These are phyloP conservation scores for Crithidia brevicula DNA, from an alignment of 208 protist genomes.

Conservation along the genomic window DNA sequence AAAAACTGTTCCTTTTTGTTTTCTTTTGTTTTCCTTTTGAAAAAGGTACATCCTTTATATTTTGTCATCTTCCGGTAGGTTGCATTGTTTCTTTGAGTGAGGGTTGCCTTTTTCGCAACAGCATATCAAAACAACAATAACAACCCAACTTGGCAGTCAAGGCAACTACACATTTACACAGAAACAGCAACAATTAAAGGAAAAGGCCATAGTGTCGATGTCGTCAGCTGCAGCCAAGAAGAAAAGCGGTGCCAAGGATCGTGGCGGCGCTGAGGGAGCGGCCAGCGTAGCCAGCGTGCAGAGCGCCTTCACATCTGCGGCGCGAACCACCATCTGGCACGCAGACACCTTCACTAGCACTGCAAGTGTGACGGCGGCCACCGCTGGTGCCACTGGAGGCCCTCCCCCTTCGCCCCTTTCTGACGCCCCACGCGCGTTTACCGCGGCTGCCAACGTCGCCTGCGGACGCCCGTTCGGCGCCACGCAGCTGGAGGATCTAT, in stretches of 20 bases:
- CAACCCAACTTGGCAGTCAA: too few relatives aligned
- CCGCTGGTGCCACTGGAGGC: not conserved
- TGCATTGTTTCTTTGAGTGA: too few relatives aligned
- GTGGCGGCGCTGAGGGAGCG: not conserved
- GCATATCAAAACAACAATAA: too few relatives aligned
- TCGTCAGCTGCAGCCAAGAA: slow-evolving; percentile 24
- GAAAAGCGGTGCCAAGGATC: slow-evolving; percentile 21
- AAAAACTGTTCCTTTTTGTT: too few relatives aligned
- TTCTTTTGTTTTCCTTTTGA: too few relatives aligned
- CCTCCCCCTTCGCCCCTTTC: not conserved
- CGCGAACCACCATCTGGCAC: slow-evolving; percentile 27
- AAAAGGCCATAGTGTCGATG: too few relatives aligned
- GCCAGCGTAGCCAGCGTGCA: slow-evolving; percentile 16
- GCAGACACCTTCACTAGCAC: not conserved
- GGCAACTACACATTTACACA: too few relatives aligned
- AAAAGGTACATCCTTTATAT: too few relatives aligned
- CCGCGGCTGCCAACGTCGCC: slow-evolving; percentile 30
- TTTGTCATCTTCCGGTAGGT: too few relatives aligned
- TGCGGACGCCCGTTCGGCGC: slow-evolving; percentile 22
- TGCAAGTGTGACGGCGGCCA: not conserved
- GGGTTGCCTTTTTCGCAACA: too few relatives aligned
- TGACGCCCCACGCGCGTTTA: slow-evolving; percentile 5
- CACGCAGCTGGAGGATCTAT: slow-evolving; percentile 1
- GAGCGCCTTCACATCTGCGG: slow-evolving; percentile 25
- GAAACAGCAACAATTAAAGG: too few relatives aligned